Evolutionary conservation across 495 filamentous ascomycete species (phyloP), one percentile per base, ranked within the genome.

Genomic region (Xylaria castorea): DNA sequence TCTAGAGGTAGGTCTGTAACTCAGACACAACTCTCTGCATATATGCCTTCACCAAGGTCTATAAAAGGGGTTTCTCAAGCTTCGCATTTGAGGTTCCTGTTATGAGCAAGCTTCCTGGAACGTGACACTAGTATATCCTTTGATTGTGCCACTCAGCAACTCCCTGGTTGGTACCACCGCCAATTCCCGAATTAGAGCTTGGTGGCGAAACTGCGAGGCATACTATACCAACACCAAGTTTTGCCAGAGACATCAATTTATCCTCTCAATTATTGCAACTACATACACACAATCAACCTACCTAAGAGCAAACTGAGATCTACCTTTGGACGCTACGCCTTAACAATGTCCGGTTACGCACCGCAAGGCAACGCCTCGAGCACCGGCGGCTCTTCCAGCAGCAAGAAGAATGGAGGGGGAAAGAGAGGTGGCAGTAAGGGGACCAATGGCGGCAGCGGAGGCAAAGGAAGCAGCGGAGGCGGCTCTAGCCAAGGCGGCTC

Each of bases 351-450:
- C 6, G 53, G 53, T 32, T 57, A 57, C 53, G 32, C 44, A 64
- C 68, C 30, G 20, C 58, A 71, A n/a, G 68, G 68, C 14, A 64
- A 55, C 25, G 20, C 60, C 50, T 57, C 25, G 2, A 70, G 55
- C 67, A 20, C 53, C 53, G 16, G 66, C 34, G 40, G 38, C 68
- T 50, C 67, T 27, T 48, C 55, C 42, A 18, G 58, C 46, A 20
- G 42, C 25, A 71, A 55, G 34, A 71, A 61, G 27, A 25, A 22
- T 7, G 58, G 68, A 0, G 22, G 58, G 5, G 40, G 38, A 27
- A 61, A 62, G 30, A 9, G 46, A 18, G 55, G 55, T 5, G 27
- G 68, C 22, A 44, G 44, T 42, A 18, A 8, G 2, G 34, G 22
- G 0, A 40, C 18, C 16, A 58, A 55, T 5, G 51, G 51, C 20